Percentiles rank a stretch among this genome's conserved stretches.
Conservation (phyloP, 225 moss, liverwort and hornwort genomes). For the Bryoerythrophyllum caledonicum region DNA sequence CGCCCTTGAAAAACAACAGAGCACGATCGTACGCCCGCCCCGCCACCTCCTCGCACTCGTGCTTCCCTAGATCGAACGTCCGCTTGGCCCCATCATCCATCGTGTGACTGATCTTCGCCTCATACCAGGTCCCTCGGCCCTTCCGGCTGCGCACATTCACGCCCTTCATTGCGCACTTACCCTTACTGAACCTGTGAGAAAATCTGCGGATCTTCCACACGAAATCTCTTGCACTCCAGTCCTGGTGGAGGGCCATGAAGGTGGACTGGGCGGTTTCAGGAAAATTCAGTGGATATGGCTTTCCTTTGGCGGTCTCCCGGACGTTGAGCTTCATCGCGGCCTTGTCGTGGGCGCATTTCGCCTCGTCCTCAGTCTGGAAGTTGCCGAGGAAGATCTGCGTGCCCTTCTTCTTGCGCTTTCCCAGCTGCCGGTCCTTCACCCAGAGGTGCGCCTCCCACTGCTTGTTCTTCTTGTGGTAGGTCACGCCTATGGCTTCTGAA, state of each 20-base stretch:
- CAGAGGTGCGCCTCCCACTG: constrained; percentile 45
- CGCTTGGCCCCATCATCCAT: constrained; percentile 16
- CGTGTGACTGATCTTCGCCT: constrained; percentile 29
- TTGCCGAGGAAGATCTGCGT: constrained; percentile 29
- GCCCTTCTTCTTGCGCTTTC: constrained; percentile 32
- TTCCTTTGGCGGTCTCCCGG: background rate
- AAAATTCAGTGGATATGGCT: constrained; percentile 27
- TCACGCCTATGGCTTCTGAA: constrained; percentile 27
- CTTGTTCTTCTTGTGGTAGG: constrained; percentile 29
- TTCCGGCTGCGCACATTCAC: constrained; percentile 17
- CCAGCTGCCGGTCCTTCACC: constrained; percentile 21
- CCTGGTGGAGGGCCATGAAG: constrained; percentile 1
- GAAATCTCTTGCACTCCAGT: constrained; percentile 26
- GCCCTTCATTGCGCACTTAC: constrained; percentile 31
- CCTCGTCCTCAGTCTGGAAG: constrained; percentile 7
- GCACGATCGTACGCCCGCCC: constrained; percentile 22
- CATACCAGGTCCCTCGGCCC: background rate
- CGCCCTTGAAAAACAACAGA: constrained; percentile 31
- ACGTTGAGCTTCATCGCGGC: constrained; percentile 30
- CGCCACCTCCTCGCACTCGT: constrained; percentile 20
- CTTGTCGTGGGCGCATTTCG: constrained; percentile 32
- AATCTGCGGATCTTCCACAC: constrained; percentile 33
- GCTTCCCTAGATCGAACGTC: constrained; percentile 21
- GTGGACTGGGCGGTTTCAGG: constrained; percentile 3
- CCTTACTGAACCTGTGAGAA: constrained; percentile 34